A percentile compares a stretch with the other conserved stretches of the same genome.
Conservation (phyloP, 371 early-diverging fungal genomes). For the Mucor velutinosus region DNA sequence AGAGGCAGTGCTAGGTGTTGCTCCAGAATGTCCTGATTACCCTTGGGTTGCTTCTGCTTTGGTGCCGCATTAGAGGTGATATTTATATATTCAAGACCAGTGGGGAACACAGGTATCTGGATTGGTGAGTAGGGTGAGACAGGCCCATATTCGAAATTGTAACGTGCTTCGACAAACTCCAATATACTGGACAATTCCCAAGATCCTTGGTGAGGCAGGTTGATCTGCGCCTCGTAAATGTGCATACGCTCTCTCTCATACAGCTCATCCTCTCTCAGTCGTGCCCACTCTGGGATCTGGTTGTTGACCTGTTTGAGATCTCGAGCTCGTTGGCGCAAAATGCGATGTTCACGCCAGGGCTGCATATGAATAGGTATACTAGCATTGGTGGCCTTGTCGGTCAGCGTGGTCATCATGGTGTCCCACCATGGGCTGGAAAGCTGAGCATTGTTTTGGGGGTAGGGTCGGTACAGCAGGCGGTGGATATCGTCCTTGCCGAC, state of each 20-base stretch:
- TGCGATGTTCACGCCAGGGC: constrained; percentile 35
- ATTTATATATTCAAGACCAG: constrained; percentile 1
- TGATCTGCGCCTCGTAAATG: constrained; percentile 50
- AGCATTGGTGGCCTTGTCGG: constrained; percentile 21
- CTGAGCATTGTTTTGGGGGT: constrained; percentile 12
- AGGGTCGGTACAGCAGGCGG: constrained; percentile 28
- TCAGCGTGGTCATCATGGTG: constrained; percentile 28
- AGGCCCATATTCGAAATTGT: constrained; percentile 53
- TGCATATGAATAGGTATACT: constrained; percentile 30
- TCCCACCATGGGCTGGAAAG: constrained; percentile 44
- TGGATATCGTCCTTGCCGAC: constrained; percentile 4
- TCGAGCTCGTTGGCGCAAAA: constrained; percentile 22
- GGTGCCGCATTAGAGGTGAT: not conserved
- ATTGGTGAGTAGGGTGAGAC: constrained; percentile 41
- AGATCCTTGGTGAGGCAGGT: constrained; percentile 35
- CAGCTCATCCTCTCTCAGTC: constrained; percentile 18
- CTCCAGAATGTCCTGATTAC: constrained; percentile 3
- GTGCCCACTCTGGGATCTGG: constrained; percentile 30
- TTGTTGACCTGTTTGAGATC: constrained; percentile 5
- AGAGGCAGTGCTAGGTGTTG: constrained; percentile 46
- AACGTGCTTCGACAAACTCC: constrained; percentile 49
- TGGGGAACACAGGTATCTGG: constrained; percentile 26
- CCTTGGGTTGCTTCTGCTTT: not conserved
- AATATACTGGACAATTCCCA: constrained; percentile 35
- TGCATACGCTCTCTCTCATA: constrained; percentile 37